Percentiles rank a stretch among this genome's conserved stretches.
phyloP scores from a whole-genome alignment of 2,329 filamentous ascomycete genomes.

The Cladosporium austrohemisphaericum region DNA sequence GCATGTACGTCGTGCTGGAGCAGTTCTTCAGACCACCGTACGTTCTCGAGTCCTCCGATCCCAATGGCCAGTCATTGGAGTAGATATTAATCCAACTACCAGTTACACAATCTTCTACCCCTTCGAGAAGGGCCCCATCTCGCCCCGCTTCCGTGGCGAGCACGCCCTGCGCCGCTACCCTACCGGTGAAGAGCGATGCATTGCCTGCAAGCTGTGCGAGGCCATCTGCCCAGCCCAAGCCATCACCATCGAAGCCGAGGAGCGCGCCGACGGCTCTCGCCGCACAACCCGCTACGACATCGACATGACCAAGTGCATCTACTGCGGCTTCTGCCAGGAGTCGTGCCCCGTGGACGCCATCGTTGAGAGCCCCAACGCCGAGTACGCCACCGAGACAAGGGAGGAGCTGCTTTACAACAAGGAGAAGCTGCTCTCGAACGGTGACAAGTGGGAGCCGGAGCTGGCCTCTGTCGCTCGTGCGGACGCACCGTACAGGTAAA shows the following conservation, averaged over 20 bases:
- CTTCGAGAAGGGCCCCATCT: constrained; percentile 98
- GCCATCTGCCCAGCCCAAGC: constrained; percentile 96
- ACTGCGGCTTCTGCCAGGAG: constrained; percentile 99
- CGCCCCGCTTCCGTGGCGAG: constrained; percentile 95
- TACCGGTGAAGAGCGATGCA: constrained; percentile 96
- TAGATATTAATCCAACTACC: constrained; percentile 17
- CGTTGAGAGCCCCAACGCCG: constrained; percentile 70
- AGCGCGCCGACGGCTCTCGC: constrained; percentile 91
- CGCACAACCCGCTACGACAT: constrained; percentile 98
- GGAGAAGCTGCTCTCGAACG: constrained; percentile 57
- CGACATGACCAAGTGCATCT: constrained; percentile 99
- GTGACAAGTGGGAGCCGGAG: constrained; percentile 84
- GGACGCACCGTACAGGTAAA: constrained; percentile 68
- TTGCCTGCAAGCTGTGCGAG: constrained; percentile 99
- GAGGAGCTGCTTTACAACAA: constrained; percentile 98
- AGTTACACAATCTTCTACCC: constrained; percentile 99
- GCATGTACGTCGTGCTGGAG: constrained; percentile 97
- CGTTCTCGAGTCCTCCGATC: constrained; percentile 44
- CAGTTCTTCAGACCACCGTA: constrained; percentile 98
- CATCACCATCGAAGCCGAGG: constrained; percentile 98
- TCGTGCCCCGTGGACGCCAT: constrained; percentile 97
- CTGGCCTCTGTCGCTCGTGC: constrained; percentile 87
- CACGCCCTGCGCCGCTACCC: constrained; percentile 95
- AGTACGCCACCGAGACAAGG: constrained; percentile 73
- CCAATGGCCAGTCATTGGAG: neutral